Percentiles rank a stretch among this genome's conserved stretches.
These are phyloP conservation scores for Lipomyces spencermartinsiae DNA, from an alignment of 805 yeast species.

Conservation along the genomic window DNA sequence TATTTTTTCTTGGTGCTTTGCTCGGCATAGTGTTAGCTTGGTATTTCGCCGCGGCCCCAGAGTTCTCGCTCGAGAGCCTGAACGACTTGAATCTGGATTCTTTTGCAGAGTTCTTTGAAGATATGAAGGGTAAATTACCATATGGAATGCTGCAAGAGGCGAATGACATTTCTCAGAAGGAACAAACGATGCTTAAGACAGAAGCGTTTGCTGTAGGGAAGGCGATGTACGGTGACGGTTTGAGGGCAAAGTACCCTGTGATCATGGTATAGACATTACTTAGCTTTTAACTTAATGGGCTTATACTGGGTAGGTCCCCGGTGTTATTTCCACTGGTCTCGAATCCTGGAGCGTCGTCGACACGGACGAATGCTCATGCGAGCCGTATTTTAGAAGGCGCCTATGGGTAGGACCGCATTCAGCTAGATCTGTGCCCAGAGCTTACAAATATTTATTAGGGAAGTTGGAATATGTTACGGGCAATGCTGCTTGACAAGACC, in stretches of 20 bases:
- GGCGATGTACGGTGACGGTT: constrained; percentile 58
- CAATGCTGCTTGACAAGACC: constrained; percentile 87
- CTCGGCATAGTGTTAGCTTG: constrained; percentile 71
- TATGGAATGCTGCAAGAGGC: constrained; percentile 64
- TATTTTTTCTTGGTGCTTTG: constrained; percentile 61
- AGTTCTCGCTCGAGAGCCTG: constrained; percentile 57
- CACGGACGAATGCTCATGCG: constrained; percentile 78
- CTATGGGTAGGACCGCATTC: constrained; percentile 60
- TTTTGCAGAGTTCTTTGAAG: constrained; percentile 64
- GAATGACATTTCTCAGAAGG: constrained; percentile 55
- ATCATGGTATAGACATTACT: constrained; percentile 55
- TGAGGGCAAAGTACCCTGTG: constrained; percentile 73
- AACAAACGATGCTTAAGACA: constrained; percentile 51
- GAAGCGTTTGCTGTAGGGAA: constrained; percentile 91
- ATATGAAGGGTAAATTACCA: constrained; percentile 80
- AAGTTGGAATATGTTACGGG: constrained; percentile 88
- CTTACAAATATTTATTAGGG: constrained; percentile 52
- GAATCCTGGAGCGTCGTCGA: constrained; percentile 91
- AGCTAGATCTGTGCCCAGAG: not conserved
- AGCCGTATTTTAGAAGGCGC: constrained; percentile 85
- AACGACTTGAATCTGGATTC: constrained; percentile 61
- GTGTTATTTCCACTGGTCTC: constrained; percentile 92
- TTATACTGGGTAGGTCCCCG: constrained; percentile 64
- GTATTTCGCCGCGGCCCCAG: constrained; percentile 59
- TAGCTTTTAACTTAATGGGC: not conserved